phyloP scores from a whole-genome alignment of 176 grass and related monocot species.

The Puccinellia tenuiflora region DNA sequence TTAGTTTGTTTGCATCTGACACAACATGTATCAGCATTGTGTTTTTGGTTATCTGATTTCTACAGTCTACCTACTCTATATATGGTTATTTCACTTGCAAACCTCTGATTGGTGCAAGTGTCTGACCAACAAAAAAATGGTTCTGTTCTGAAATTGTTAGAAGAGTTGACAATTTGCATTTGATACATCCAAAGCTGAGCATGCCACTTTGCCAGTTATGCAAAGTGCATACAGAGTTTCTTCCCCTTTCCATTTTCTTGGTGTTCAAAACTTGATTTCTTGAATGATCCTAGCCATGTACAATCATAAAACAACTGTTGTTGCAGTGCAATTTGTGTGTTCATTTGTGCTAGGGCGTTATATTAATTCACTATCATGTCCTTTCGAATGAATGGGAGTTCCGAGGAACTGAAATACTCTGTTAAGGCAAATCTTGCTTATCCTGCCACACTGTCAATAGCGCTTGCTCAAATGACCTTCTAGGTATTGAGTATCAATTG shows the following conservation, averaged over 20 bases:
- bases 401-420: not conserved
- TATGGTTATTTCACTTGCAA: slow-evolving; percentile 8
- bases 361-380: not conserved
- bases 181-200: not conserved
- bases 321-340: not conserved
- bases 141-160: not conserved
- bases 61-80: not conserved
- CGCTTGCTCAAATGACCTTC: not conserved
- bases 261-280: not conserved
- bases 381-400: not conserved
- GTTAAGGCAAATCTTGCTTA: not conserved
- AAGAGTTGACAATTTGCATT: not conserved
- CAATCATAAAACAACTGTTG: not conserved
- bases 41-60: not conserved
- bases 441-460: not conserved
- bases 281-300: not conserved
- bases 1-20: not conserved
- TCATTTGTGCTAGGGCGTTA: not conserved
- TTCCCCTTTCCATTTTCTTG: not conserved
- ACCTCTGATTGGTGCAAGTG: not conserved
- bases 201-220: not conserved
- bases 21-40: not conserved
- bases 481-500: not conserved
- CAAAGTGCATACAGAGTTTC: not conserved
- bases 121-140: not conserved